Conservation (phyloP, 2,329 filamentous ascomycete species). For the Diaporthe australafricana region DNA sequence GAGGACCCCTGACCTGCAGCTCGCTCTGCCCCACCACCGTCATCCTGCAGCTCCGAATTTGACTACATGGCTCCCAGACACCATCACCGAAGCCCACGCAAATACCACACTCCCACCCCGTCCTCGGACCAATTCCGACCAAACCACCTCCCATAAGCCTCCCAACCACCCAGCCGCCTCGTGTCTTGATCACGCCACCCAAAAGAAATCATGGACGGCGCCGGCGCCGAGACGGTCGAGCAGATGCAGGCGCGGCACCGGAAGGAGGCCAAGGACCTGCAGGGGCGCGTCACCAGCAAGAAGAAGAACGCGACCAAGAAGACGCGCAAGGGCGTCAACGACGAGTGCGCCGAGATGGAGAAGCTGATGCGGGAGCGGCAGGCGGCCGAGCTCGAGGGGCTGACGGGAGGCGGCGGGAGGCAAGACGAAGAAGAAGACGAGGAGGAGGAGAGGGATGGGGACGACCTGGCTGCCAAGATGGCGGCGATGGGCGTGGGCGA, state of each 20-base stretch:
- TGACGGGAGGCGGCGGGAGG: slow-evolving; percentile 46
- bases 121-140: not conserved
- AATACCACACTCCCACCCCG: not conserved
- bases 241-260: slow-evolving; percentile 83
- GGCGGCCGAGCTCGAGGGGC: slow-evolving; percentile 64
- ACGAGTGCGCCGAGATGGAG: slow-evolving; percentile 81
- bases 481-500: slow-evolving; percentile 38
- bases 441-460: slow-evolving; percentile 37
- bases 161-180: not conserved
- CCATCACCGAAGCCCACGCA: not conserved
- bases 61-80: not conserved
- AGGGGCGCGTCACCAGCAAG: slow-evolving; percentile 88
- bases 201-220: slow-evolving; percentile 19
- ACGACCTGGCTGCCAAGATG: slow-evolving; percentile 37
- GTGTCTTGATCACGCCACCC: too few relatives aligned
- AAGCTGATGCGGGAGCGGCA: slow-evolving; percentile 75
- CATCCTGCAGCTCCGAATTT: slow-evolving; percentile 10
- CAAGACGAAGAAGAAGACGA: slow-evolving; percentile 18
- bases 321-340: slow-evolving; percentile 79
- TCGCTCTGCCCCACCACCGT: not conserved
- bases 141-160: too few relatives aligned
- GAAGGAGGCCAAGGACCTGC: slow-evolving; percentile 89
- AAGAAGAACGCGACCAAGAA: slow-evolving; percentile 97
- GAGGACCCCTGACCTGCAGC: not conserved
- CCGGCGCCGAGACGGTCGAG: slow-evolving; percentile 70